Evolutionary conservation across 805 yeast genomes (phyloP).

Genomic region (Lipomyces spencermartinsiae): DNA sequence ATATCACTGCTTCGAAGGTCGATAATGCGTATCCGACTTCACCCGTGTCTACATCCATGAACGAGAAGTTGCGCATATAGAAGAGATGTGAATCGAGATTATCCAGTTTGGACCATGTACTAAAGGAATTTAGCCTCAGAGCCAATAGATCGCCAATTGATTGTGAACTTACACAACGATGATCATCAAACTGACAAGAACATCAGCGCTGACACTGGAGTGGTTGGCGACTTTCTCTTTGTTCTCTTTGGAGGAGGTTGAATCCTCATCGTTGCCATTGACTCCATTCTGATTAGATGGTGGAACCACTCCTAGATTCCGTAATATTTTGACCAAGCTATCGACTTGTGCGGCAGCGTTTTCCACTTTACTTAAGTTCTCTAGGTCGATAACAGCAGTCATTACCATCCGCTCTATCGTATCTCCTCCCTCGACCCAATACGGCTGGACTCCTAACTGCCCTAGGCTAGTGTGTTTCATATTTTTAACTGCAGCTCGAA

Average conservation of each 20-base stretch:
- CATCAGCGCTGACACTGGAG: slow-evolving; percentile 38
- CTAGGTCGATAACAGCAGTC: slow-evolving; percentile 60
- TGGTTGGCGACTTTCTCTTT: slow-evolving; percentile 23
- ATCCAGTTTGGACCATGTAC: slow-evolving; percentile 57
- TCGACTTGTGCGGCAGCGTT: slow-evolving; percentile 44
- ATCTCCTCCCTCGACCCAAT: slow-evolving; percentile 42
- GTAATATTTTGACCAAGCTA: slow-evolving; percentile 46
- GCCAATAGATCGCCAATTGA: neutral
- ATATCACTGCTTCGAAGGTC: slow-evolving; percentile 81
- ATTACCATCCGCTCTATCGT: slow-evolving; percentile 54
- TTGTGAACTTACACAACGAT: slow-evolving; percentile 62
- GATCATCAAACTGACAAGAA: slow-evolving; percentile 55
- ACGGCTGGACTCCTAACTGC: slow-evolving; percentile 52
- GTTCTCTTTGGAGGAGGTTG: slow-evolving; percentile 37
- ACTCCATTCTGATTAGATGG: slow-evolving; percentile 35
- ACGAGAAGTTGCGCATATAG: slow-evolving; percentile 68
- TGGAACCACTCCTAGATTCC: slow-evolving; percentile 36
- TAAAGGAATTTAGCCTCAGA: neutral
- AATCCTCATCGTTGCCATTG: slow-evolving; percentile 20
- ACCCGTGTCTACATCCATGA: slow-evolving; percentile 59
- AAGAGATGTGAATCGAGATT: slow-evolving; percentile 67
- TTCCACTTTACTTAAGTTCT: slow-evolving; percentile 48
- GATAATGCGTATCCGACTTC: slow-evolving; percentile 77
- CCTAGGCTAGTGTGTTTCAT: slow-evolving; percentile 48
- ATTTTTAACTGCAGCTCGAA: slow-evolving; percentile 40